Base-by-base conservation (phyloP, 352 stramenopile species). In the Pilasporangium apinafurcum region DNA sequence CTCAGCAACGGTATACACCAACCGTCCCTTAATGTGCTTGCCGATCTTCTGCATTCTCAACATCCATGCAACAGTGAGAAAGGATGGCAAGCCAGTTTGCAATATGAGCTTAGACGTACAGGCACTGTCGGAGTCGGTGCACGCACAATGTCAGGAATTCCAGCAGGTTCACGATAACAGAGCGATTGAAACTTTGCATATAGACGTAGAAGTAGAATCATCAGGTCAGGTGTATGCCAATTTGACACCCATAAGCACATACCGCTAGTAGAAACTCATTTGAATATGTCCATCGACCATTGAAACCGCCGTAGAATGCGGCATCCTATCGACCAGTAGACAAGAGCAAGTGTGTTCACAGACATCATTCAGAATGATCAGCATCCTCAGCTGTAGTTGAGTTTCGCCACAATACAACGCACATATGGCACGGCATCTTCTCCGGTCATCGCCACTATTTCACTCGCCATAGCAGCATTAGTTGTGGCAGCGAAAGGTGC, bases 1-100 rank as follows among this genome's bases (percentile, higher is more conserved):
- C 20, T 91, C 75, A n/a, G 58, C 48, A 24, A 86, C 57, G 1
- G 70, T 62, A 41, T 91, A 91, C 33, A 79, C 64, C 10, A 72
- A 51, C 37, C 64, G 66, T 9, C 65, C 69, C 37, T 85, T 76
- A 13, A 77, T 52, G 18, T 66, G 57, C 2, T 25, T 24, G 2
- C 72, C 72, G 33, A 81, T 38, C 62, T 59, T 62, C 67, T 79
- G 36, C 14, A 35, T 10, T 20, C 24, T 20, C 33, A 49, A 29
- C 16, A 45, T n/a, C n/a, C 12, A 37, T 14, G 37, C 18, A 30
- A n/a, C n/a, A n/a, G n/a, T n/a, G n/a, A n/a, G n/a, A n/a, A n/a
- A n/a, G n/a, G n/a, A n/a, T n/a, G n/a, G n/a, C 16, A 26, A 8
- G 44, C 13, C 13, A 21, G 6, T 28, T 18, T 22, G 5, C 13